Base-by-base conservation (phyloP, 2,329 filamentous ascomycete genomes). In the Salinomyces thailandicus region DNA sequence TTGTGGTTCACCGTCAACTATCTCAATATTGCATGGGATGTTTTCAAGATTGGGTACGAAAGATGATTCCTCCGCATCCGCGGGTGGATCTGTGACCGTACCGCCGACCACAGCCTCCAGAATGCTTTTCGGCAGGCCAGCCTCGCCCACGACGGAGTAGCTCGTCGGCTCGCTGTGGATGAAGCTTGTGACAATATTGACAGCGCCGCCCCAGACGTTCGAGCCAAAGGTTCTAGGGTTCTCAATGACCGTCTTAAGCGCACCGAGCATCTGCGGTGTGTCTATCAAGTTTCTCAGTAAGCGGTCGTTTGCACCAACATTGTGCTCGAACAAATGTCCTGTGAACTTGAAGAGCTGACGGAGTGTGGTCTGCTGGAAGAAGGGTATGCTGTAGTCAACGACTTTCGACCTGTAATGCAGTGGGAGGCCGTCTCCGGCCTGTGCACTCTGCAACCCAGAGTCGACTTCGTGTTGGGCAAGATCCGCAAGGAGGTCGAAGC, bases 161-260 rank as follows among this genome's bases (percentile, higher is more conserved):
- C 91, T 98, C 1, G 91, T 98, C 0, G 91, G 91, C 53, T 98
- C 91, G 55, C 96, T 95, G 62, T 99, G 93, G 51, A 99, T 93
- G 60, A 98, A 98, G 50, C 85, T 89, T 54, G 85, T 91, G 34
- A 98, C 68, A 38, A 95, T 89, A 37, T 81, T 87, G 43, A 94
- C 85, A 5, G 86, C 82, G 57, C 87, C 87, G 33, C 86, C 94
- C 91, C 91, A 99, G 4, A 96, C 85, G 41, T 91, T 81, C 2
- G 89, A 91, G 9, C 91, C 91, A 56, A 87, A 99, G 24, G 79
- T 69, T 35, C 69, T 69, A 24, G 83, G 79, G 51, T 93, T 81
- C 45, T 81, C 77, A 45, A 95, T 81, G 31, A 98, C 84, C 24
- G 78, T 72, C 36, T 84, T 79, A 34, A 99, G 70, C 39, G 83